phyloP scores from a whole-genome alignment of 495 filamentous ascomycete genomes.

The Hypoxylon crocopeplum region DNA sequence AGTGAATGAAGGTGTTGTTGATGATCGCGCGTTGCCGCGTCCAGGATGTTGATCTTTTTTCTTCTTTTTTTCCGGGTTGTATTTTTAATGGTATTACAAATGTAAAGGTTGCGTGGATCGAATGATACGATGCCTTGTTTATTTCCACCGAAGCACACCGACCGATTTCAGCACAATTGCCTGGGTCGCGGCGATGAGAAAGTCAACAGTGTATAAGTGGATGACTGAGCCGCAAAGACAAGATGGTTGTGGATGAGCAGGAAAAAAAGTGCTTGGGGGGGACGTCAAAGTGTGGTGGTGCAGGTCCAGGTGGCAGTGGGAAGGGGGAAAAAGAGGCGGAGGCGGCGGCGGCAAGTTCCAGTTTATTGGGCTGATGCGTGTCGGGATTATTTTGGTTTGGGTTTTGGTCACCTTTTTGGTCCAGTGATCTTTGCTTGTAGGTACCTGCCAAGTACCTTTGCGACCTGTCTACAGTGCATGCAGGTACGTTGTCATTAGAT shows the following conservation, averaged over 20 bases:
- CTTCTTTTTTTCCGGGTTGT: background rate
- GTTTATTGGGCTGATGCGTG: constrained; percentile 37
- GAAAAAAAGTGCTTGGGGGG: constrained; percentile 42
- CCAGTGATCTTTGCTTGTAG: background rate
- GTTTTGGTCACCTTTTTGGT: background rate
- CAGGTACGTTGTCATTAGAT: background rate
- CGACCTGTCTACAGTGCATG: background rate
- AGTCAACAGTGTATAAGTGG: constrained; percentile 36
- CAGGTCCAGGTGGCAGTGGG: constrained; percentile 43
- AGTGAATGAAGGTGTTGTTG: constrained; percentile 39
- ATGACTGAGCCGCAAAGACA: constrained; percentile 46
- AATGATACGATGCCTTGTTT: background rate
- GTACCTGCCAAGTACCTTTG: constrained; percentile 21
- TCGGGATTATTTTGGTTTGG: constrained; percentile 38
- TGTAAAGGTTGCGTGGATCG: constrained; percentile 3
- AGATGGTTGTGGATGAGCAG: constrained; percentile 45
- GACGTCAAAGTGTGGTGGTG: constrained; percentile 45
- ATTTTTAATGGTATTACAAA: constrained; percentile 8
- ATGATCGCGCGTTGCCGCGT: constrained; percentile 36
- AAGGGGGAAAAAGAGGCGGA: constrained; percentile 39
- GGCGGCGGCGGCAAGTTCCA: constrained; percentile 35
- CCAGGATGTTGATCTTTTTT: constrained; percentile 21
- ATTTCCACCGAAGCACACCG: background rate
- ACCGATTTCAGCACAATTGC: constrained; percentile 12
- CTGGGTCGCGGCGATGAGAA: constrained; percentile 16